A percentile compares a stretch with the other conserved stretches of the same genome.
Conservation (phyloP, 2,329 filamentous ascomycete species). For the Fusarium nelsonii region DNA sequence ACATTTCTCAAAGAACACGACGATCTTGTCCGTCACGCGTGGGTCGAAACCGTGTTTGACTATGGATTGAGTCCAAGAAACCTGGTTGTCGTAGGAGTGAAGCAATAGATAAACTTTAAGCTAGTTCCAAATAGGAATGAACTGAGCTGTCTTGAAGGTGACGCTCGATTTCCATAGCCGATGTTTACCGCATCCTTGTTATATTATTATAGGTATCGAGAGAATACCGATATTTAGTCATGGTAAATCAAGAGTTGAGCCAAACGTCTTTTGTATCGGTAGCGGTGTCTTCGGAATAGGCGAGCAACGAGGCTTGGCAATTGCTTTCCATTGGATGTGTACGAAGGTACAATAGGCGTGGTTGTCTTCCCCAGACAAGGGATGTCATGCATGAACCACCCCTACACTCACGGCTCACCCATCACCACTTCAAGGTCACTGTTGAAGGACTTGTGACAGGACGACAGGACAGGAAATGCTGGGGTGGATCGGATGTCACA, state of each 20-base stretch:
- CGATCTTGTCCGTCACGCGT: constrained; percentile 77
- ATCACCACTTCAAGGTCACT: constrained; percentile 24
- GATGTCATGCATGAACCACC: constrained; percentile 49
- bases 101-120: constrained; percentile 61
- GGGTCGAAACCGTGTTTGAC: constrained; percentile 95
- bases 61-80: constrained; percentile 89
- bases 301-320: constrained; percentile 23
- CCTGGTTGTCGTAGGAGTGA: constrained; percentile 91
- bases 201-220: not conserved
- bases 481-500: constrained; percentile 24
- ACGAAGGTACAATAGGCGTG: constrained; percentile 15
- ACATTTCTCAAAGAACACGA: constrained; percentile 83
- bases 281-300: constrained; percentile 22
- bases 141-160: constrained; percentile 17
- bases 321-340: constrained; percentile 13
- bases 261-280: constrained; percentile 3
- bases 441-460: constrained; percentile 21
- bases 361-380: constrained; percentile 25
- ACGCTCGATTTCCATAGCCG: constrained; percentile 7
- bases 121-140: constrained; percentile 33
- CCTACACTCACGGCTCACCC: constrained; percentile 22
- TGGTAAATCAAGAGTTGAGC: constrained; percentile 18
- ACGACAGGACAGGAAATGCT: constrained; percentile 23
- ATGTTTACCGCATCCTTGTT: constrained; percentile 8
- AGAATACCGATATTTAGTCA: constrained; percentile 10